phyloP scores from a whole-genome alignment of 2,329 filamentous ascomycete genomes.

The Arthrobotrys entomopaga region DNA sequence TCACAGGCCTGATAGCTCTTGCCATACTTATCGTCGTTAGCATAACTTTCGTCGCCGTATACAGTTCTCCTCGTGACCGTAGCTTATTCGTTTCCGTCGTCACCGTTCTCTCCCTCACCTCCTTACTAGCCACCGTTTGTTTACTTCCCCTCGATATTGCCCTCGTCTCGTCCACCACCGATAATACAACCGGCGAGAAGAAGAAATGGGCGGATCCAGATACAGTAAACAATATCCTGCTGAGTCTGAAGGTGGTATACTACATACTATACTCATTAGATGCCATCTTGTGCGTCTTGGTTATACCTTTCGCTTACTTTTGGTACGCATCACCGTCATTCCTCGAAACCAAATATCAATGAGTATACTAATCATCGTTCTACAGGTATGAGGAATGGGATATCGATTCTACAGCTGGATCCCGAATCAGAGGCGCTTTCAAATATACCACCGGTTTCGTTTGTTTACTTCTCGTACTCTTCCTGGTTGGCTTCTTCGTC shows the following conservation, averaged over 20 bases:
- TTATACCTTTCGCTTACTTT: constrained; percentile 97
- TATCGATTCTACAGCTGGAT: constrained; percentile 75
- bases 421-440: constrained; percentile 81
- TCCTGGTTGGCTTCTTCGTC: constrained; percentile 93
- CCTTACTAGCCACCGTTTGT: constrained; percentile 88
- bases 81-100: constrained; percentile 83
- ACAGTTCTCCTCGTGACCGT: constrained; percentile 88
- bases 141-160: constrained; percentile 95
- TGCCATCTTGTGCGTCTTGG: constrained; percentile 83
- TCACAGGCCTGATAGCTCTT: constrained; percentile 86
- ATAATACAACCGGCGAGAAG: constrained; percentile 78
- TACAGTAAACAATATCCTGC: constrained; percentile 78
- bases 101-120: constrained; percentile 85
- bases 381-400: constrained; percentile 84
- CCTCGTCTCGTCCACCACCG: constrained; percentile 87
- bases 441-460: constrained; percentile 93
- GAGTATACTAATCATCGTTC: neutral
- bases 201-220: constrained; percentile 94
- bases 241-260: constrained; percentile 86
- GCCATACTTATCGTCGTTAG: constrained; percentile 79
- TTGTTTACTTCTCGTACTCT: constrained; percentile 79
- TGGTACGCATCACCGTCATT: constrained; percentile 65
- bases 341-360: neutral
- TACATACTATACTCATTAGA: constrained; percentile 93
- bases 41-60: constrained; percentile 78